Conservation (phyloP, 495 filamentous ascomycete species). For the Talaromyces stipitatus region DNA sequence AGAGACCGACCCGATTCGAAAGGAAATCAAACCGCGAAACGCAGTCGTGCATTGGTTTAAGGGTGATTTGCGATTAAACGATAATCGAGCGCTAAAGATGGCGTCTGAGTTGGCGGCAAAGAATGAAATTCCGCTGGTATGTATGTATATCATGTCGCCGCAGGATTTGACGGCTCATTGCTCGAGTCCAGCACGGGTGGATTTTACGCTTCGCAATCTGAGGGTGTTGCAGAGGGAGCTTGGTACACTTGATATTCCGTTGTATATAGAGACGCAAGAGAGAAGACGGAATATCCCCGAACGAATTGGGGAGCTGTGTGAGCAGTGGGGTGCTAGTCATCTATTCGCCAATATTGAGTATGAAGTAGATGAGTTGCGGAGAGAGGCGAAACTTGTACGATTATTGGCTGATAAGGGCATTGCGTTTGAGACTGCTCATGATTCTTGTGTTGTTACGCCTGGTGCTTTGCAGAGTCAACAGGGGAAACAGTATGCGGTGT, state of each 20-base stretch:
- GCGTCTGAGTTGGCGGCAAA: constrained; percentile 62
- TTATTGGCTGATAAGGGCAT: constrained; percentile 53
- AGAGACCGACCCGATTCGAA: constrained; percentile 40
- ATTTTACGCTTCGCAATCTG: constrained; percentile 69
- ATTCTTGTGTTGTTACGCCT: constrained; percentile 76
- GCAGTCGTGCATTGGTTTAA: constrained; percentile 92
- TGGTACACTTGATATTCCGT: constrained; percentile 64
- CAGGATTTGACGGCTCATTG: constrained; percentile 82
- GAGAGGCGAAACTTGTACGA: constrained; percentile 61
- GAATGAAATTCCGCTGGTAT: constrained; percentile 59
- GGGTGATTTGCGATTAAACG: constrained; percentile 62
- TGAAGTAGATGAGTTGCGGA: constrained; percentile 53
- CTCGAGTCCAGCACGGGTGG: constrained; percentile 63
- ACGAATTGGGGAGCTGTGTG: constrained; percentile 60
- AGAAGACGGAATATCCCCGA: constrained; percentile 54
- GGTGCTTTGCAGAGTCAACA: constrained; percentile 53
- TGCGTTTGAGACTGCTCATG: constrained; percentile 58
- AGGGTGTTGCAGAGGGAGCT: constrained; percentile 58
- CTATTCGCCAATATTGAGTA: constrained; percentile 52
- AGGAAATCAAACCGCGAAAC: constrained; percentile 39
- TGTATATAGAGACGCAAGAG: constrained; percentile 66
- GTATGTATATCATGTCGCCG: constrained; percentile 73
- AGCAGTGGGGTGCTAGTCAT: constrained; percentile 65
- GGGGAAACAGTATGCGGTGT: constrained; percentile 78
- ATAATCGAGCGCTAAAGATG: constrained; percentile 65